Conservation (phyloP, 2,329 filamentous ascomycete species). For the Metarhizium sp. region DNA sequence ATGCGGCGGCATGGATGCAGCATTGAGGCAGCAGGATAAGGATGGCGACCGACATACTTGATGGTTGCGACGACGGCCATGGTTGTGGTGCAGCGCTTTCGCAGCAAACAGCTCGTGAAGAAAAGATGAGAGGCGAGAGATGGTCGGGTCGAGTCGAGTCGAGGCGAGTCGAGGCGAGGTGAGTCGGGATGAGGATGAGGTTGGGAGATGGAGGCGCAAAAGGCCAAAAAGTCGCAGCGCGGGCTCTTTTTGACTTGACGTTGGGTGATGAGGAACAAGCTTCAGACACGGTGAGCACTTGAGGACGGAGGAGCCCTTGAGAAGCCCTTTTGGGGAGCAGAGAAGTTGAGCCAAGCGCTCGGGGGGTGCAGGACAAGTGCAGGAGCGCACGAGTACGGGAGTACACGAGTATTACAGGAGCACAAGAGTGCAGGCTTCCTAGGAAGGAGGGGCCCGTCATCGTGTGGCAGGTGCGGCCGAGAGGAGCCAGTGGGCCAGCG, state of each 20-base stretch:
- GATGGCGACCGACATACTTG: conserved; percentile 41
- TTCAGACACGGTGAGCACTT: conserved; percentile 1
- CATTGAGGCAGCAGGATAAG: conserved; percentile 8
- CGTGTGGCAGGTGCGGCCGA: not conserved
- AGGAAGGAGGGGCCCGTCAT: not conserved
- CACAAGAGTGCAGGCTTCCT: too few relatives aligned
- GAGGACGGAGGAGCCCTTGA: not conserved
- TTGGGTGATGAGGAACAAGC: not conserved
- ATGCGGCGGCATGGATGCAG: conserved; percentile 8
- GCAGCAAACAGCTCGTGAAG: not conserved
- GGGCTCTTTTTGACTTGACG: not conserved
- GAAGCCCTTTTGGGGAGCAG: not conserved
- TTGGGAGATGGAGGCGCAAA: conserved; percentile 2
- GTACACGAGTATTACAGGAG: too few relatives aligned
- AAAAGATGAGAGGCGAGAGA: not conserved
- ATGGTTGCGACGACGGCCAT: conserved; percentile 55
- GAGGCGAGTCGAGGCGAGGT: not conserved
- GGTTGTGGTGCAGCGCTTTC: conserved; percentile 18
- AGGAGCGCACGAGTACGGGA: not conserved
- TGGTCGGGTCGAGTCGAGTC: not conserved
- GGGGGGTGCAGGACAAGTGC: not conserved
- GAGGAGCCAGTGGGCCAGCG: not conserved
- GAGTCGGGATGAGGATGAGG: not conserved
- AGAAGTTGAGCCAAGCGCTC: not conserved
- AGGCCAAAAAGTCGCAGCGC: conserved; percentile 1